Base-by-base conservation (phyloP, 495 filamentous ascomycete genomes). In the Neurospora pannonica region DNA sequence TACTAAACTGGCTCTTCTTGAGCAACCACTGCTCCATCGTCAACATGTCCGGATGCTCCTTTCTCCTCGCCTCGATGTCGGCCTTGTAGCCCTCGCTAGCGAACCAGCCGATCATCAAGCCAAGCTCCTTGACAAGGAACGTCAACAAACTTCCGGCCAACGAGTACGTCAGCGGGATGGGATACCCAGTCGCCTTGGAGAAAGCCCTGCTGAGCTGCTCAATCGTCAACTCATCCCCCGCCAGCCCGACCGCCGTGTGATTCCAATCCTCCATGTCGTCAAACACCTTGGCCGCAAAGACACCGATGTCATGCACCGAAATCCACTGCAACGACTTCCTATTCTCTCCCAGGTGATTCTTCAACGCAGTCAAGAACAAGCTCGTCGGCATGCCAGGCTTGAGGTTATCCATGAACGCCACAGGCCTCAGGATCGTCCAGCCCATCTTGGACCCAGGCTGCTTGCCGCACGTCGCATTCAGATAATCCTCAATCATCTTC, bases 351-450 rank as follows among this genome's bases (percentile, higher is more conserved):
- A 89, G 76, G 24, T 83, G 78, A 42, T 84, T 84, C 67, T 84
- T 83, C 78, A 88, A 83, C 6, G 85, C 82, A 0, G 90, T 86
- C 77, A 82, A 40, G 78, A 93, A 92, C 0, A 90, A 83, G 74
- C 89, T 90, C 43, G 88, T 89, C 15, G 83, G 74, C 76, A 92
- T 88, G 37, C 86, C 87, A 0, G 88, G 87, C 0, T 81, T 84
- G 21, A 92, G 78, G 76, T 91, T 92, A 9, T 93, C 92, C 82
- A 92, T 88, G 81, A 93, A 94, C 0, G 88, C 88, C 0, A 86
- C 86, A 0, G 91, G 90, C n/a, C 90, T 86, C 5, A 92, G 79
- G 34, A 92, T 88, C 0, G 87, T 88, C 87, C 88, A 92, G 4
- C 77, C 74, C 88, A 92, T 91, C 10, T 62, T 71, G 8, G 74